Percentiles rank a stretch among this genome's conserved stretches.
phyloP scores from a whole-genome alignment of 306 rosid species.

The Sechiopsis laciniata region DNA sequence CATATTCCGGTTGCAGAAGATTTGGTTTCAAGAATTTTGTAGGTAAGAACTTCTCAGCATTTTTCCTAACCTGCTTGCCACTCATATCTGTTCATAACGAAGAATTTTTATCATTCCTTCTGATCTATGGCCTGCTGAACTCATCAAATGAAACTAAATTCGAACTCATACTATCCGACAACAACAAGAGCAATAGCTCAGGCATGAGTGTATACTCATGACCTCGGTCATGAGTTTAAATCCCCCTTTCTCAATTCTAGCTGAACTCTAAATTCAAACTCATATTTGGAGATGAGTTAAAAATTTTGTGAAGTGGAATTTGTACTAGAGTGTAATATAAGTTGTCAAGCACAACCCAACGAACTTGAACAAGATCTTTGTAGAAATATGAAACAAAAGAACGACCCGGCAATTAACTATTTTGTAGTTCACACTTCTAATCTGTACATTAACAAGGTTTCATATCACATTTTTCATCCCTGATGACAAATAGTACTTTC shows the following conservation, averaged over 20 bases:
- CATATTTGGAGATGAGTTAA: neutral
- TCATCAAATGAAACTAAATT: neutral
- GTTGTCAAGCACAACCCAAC: neutral
- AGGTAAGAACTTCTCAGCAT: conserved; percentile 34
- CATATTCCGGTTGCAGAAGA: conserved; percentile 71
- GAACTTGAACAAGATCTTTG: too few species aligned
- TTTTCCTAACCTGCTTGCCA: conserved; percentile 6
- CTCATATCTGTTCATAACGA: neutral
- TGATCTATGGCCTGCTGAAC: neutral
- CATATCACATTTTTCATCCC: neutral
- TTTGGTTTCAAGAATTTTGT: conserved; percentile 82
- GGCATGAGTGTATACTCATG: too few species aligned
- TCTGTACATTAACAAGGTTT: neutral
- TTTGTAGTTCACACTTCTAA: too few species aligned
- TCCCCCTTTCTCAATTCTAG: too few species aligned
- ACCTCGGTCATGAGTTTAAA: too few species aligned
- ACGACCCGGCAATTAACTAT: too few species aligned
- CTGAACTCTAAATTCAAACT: too few species aligned
- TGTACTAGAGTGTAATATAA: neutral
- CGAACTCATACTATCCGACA: neutral
- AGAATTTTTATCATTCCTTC: neutral
- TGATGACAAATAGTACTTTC: neutral
- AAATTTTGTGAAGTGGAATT: neutral
- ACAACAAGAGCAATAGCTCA: too few species aligned
- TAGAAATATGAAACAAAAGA: too few species aligned